A percentile compares a stretch with the other conserved stretches of the same genome.
These are phyloP conservation scores for Starmerella sirachaensis DNA, from an alignment of 805 yeast genomes.

Conservation along the genomic window DNA sequence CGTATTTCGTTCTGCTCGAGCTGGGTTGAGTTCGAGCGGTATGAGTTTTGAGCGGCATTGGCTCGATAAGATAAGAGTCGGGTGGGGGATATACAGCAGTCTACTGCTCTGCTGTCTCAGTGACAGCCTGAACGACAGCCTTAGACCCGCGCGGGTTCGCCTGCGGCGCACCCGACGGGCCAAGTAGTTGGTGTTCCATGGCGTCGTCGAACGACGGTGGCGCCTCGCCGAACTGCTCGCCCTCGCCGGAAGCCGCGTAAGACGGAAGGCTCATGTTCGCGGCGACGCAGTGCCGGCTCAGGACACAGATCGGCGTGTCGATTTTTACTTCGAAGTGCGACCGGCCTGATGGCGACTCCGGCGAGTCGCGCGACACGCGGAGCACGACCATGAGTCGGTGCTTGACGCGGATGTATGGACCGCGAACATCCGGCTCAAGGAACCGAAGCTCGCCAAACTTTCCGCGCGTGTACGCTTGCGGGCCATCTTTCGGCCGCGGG, in stretches of 20 bases:
- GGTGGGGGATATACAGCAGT: too few species aligned
- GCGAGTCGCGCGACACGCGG: slow-evolving; percentile 19
- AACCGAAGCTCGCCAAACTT: slow-evolving; percentile 22
- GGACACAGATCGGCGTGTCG: slow-evolving; percentile 22
- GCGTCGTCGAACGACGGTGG: slow-evolving; percentile 26
- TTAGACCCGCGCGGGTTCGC: slow-evolving; percentile 12
- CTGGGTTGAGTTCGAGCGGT: too few species aligned
- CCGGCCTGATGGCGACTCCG: slow-evolving; percentile 9
- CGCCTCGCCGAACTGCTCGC: slow-evolving; percentile 8
- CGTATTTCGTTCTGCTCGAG: too few species aligned
- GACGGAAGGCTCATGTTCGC: slow-evolving; percentile 26
- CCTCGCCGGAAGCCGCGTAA: slow-evolving; percentile 16
- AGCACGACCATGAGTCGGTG: slow-evolving; percentile 22
- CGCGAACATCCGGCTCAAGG: slow-evolving; percentile 22
- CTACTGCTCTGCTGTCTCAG: background rate
- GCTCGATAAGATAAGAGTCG: too few species aligned
- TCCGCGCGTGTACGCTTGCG: slow-evolving; percentile 22
- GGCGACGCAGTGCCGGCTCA: slow-evolving; percentile 23
- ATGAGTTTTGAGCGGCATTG: too few species aligned
- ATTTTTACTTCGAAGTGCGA: slow-evolving; percentile 23
- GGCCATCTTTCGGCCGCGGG: slow-evolving; percentile 12
- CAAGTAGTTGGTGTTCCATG: slow-evolving; percentile 20
- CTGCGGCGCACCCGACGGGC: slow-evolving; percentile 14
- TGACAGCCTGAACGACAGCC: slow-evolving; percentile 15
- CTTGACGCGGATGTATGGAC: slow-evolving; percentile 20